Base-by-base conservation (phyloP, 331 rosid genomes). In the Prunus yedoensis region DNA sequence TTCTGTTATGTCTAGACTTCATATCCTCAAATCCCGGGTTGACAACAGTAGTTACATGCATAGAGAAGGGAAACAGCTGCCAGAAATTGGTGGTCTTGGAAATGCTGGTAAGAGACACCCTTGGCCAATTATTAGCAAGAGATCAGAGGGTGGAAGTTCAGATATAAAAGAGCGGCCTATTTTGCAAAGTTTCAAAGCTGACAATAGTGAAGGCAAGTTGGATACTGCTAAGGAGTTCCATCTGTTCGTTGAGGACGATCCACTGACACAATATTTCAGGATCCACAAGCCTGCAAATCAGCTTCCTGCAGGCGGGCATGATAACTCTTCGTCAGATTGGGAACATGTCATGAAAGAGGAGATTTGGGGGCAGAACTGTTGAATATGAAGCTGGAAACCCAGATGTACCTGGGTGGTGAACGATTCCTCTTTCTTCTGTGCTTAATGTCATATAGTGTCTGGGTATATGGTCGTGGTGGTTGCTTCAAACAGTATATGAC, bases 331-430 rank as follows among this genome's bases (percentile, higher is more conserved):
- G 13, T 88, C 89, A 13, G 97, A 95, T 17, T 95, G 99, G 97
- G 99, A 92, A 66, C 96, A 89, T 63, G 88, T 92, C 18, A 72
- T 84, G 81, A 74, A 85, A 81, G 89, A 91, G 74, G 96, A 89
- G 75, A 63, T 76, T 54, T 74, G 62, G 32, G 85, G 79, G 64
- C 76, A 64, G 66, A 41, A 68, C 52, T 76, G 78, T 70, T 74
- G 77, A 82, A 75, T 76, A 78, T 46, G 43, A 59, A 27, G 54
- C 68, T 54, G 77, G 78, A 45, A 81, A 60, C 60, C 58, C 80
- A 71, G 28, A 50, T 14, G 2, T 73, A 23, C 57, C 15, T 17
- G 57, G 38, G 43, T 16, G 17, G 11, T 70, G 66, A 61, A 77
- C 66, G 47, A 68, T 47, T 68, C 7, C 41, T 68, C 58, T 0